Conservation (phyloP, 768 basidiomycete genomes). For the Xerocomus spinulosus region DNA sequence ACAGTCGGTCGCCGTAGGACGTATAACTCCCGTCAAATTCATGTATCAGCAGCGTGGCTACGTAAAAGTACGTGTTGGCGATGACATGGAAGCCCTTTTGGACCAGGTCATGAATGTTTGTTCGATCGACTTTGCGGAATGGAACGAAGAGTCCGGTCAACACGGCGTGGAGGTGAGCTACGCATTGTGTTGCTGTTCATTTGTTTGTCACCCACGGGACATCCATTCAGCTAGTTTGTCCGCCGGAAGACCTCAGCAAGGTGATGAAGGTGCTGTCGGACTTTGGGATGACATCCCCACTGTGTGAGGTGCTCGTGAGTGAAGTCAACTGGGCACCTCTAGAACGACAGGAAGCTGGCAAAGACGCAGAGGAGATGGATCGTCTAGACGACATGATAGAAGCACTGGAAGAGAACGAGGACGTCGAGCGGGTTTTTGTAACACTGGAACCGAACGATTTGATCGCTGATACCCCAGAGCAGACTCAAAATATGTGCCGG, state of each 20-base stretch:
- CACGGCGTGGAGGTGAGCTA: slow-evolving; percentile 34
- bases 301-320: slow-evolving; percentile 40
- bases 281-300: slow-evolving; percentile 22
- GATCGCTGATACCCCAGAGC: slow-evolving; percentile 19
- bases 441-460: slow-evolving; percentile 36
- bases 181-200: neutral
- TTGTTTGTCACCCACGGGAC: neutral
- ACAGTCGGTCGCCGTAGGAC: slow-evolving; percentile 39
- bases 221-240: slow-evolving; percentile 41
- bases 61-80: slow-evolving; percentile 41
- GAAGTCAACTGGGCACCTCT: slow-evolving; percentile 55
- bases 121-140: slow-evolving; percentile 44
- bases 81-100: slow-evolving; percentile 34
- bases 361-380: slow-evolving; percentile 34
- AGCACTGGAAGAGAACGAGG: slow-evolving; percentile 52
- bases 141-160: slow-evolving; percentile 28
- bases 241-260: slow-evolving; percentile 35
- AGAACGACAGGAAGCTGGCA: slow-evolving; percentile 34
- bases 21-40: slow-evolving; percentile 58
- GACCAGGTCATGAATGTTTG: slow-evolving; percentile 38
- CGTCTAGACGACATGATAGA: slow-evolving; percentile 45
- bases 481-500: neutral
- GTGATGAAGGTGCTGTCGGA: slow-evolving; percentile 34
- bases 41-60: slow-evolving; percentile 57
- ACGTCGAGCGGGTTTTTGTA: slow-evolving; percentile 57